Base-by-base conservation (phyloP, 2,329 filamentous ascomycete genomes). In the Epichloe coenophiala region DNA sequence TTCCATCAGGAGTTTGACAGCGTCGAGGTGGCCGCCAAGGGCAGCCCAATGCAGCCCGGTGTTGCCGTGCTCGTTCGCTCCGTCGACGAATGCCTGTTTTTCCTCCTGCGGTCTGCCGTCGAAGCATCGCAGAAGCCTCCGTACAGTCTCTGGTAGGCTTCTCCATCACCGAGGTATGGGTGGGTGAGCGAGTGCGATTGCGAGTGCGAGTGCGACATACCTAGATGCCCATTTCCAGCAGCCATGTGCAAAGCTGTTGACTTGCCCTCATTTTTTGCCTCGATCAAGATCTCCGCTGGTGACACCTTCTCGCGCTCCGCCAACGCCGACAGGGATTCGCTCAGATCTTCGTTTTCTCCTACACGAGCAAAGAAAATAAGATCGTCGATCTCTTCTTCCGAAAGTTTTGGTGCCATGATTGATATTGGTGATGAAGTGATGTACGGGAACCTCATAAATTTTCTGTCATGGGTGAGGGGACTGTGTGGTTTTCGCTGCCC, bases 11-110 rank as follows among this genome's bases (percentile, higher is more conserved):
- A 81, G 69, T 70, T 90, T 86, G 6, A 95, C 88, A 3, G 82
- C 79, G 5, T 83, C 78, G 3, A 97, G 71, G 61, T 96, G 90
- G 1, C 90, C 90, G 50, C 94, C 93, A 50, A 96, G 71, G 0
- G 88, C 86, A 0, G 91, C 91, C 90, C 90, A 97, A 69, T 98
- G 93, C 52, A 98, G 73, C 0, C 88, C 80, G 1, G 91, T 96
- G 70, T 96, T 97, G 43, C 89, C 90, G 44, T 86, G 84, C 54
- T 81, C 73, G 62, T 98, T 98, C 54, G 78, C 74, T 2, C 76
- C 71, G 59, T 88, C 84, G 23, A 89, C 66, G 57, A 83, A 80
- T 1, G 73, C 64, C 55, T 72, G 68, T 55, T 69, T 71, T 54
- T 71, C 68, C 36, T 64, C 64, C 52, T 65, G 65, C 45, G 66